Base-by-base conservation (phyloP, 192 early-diverging fungal species). In the Coemansia sp. region DNA sequence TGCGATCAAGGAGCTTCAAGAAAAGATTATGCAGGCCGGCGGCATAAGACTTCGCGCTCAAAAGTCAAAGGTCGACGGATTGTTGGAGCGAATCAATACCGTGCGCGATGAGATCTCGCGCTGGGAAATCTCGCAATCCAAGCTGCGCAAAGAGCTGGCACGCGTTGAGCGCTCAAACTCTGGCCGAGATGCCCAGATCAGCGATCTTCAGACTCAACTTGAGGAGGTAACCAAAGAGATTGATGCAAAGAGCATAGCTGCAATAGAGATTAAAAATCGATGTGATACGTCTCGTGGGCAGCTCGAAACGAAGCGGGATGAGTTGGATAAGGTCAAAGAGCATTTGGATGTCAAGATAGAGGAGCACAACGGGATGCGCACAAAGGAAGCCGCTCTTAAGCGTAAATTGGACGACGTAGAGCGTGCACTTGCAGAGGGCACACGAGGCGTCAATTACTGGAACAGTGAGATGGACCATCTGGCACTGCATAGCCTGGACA, bases 1-100 rank as follows among this genome's bases (percentile, higher is more conserved):
- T 4, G 89, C 87, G 48, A 97, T 99, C 65, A 85, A 87, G 46
- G 75, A 81, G 40, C 81, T 98, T 19, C 95, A 98, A 60, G 89
- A 94, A 44, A 87, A 94, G 65, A 97, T 99, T 63, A 81, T 98
- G 75, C 88, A 96, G 69, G 91, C 88, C 41, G 97, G 97, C 64
- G 96, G 94, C 46, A 90, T 93, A 56, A 86, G 89, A 72, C 77
- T 99, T 39, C 87, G 96, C 51, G 75, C 87, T 5, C 96, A 99
- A 77, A 93, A 93, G 58, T 86, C 89, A 48, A 91, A 88, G 25
- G 92, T 95, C 10, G 93, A 96, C 59, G 87, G 88, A 14, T 70
- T 98, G 48, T 76, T 83, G 25, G 90, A 95, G 49, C 88, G 91
- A 59, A 92, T 98, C 60, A 89, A 87, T 53, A 75, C 76, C 0